phyloP scores from a whole-genome alignment of 169 alveolate genomes.

The Plasmodium malariae region DNA sequence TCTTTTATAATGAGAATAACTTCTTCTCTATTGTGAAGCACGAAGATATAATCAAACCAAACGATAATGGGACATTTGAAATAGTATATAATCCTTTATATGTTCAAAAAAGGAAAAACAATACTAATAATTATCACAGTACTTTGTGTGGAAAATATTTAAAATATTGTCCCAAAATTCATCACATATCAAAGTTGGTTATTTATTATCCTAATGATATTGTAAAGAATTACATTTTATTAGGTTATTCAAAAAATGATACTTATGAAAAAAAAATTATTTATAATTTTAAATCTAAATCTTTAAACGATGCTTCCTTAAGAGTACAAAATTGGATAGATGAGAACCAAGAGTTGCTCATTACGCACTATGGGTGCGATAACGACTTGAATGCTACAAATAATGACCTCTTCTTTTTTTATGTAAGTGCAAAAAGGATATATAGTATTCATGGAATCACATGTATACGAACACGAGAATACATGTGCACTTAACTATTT shows the following conservation, averaged over 20 bases:
- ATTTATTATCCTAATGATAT: conserved; percentile 56
- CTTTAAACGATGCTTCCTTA: conserved; percentile 46
- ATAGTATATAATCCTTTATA: conserved; percentile 55
- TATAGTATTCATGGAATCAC: not conserved
- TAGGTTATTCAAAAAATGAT: conserved; percentile 54
- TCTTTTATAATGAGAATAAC: conserved; percentile 40
- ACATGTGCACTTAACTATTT: not conserved
- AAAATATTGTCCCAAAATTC: conserved; percentile 57
- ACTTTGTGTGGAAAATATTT: conserved; percentile 64
- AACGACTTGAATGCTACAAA: conserved; percentile 10
- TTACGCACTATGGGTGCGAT: conserved; percentile 29
- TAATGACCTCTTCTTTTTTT: conserved; percentile 30
- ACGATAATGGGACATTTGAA: conserved; percentile 33
- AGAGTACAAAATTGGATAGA: conserved; percentile 63
- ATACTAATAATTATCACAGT: conserved; percentile 61
- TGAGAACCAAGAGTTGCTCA: conserved; percentile 41
- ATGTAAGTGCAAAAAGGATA: conserved; percentile 20
- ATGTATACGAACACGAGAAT: not conserved
- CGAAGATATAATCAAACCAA: conserved; percentile 58
- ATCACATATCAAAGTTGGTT: conserved; percentile 60
- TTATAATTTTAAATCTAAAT: conserved; percentile 51
- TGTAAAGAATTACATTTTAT: conserved; percentile 35
- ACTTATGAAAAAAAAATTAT: conserved; percentile 40
- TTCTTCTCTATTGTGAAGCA: conserved; percentile 44
- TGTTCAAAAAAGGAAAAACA: conserved; percentile 48